Evolutionary conservation across 495 filamentous ascomycete genomes (phyloP), one percentile per base, ranked within the genome.

Genomic region (Aspergillus bridgeri): DNA sequence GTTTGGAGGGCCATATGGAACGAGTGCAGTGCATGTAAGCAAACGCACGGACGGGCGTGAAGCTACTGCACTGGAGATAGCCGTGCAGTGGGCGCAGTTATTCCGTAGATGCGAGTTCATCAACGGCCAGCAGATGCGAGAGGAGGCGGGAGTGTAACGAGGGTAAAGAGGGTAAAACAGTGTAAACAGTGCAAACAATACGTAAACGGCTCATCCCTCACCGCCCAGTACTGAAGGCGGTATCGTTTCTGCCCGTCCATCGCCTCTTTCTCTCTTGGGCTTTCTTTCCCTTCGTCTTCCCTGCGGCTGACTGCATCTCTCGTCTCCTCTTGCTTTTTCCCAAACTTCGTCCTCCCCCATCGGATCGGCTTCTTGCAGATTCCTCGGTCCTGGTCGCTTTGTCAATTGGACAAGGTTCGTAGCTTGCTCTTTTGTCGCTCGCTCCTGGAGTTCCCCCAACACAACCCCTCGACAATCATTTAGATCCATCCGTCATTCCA

Each of bases 61-160:
- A 24, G 13, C 33, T 17, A 55, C 50, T 3, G 43, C 19, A 19
- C 43, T 44, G 45, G 56, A 65, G 29, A 42, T 56, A 15, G 63
- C 56, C 1, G n/a, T 65, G 4, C 7, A 56, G 0, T 60, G 54
- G 59, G 63, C 62, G 29, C 57, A 53, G 22, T 25, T 65, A 21
- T 60, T 62, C 24, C 38, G 47, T 24, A 57, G 59, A 19, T 65
- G 59, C 15, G 57, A 58, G 17, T 60, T 65, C 18, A 60, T 62
- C 54, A 62, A 56, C 43, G 52, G 63, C 6, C 21, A 49, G 15
- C 53, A 60, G 48, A 50, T 60, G 46, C 57, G 60, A 42, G 47
- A 22, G 2, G 57, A 65, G 24, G 51, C 60, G 6, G 54, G 63
- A 15, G 43, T 61, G 15, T 62, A 42, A 38, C 8, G 33, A 4